phyloP scores from a whole-genome alignment of 1,284 basidiomycete genomes.

The Ustilago tritici region DNA sequence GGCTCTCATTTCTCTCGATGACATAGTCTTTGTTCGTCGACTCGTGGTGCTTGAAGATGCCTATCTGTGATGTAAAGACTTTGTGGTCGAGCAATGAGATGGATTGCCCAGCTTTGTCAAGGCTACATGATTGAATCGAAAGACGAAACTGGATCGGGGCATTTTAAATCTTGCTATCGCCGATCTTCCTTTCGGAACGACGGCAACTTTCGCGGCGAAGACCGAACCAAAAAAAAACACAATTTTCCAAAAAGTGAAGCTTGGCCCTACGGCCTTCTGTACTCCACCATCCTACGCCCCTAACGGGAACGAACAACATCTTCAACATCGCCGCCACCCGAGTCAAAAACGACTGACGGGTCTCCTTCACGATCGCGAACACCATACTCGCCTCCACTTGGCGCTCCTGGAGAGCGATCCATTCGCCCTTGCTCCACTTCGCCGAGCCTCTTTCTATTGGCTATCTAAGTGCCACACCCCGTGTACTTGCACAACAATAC shows the following conservation, averaged over 20 bases:
- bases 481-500: not conserved
- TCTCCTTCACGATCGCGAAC: not conserved
- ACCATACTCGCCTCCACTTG: conserved; percentile 23
- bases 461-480: not conserved
- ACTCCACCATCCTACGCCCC: not conserved
- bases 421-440: not conserved
- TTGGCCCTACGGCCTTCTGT: not conserved
- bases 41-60: too few species aligned
- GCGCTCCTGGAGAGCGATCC: conserved; percentile 19
- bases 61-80: too few species aligned
- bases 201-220: conserved; percentile 14
- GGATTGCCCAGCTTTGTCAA: not conserved
- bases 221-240: conserved; percentile 15
- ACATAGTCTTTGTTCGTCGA: too few species aligned
- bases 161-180: not conserved
- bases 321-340: not conserved
- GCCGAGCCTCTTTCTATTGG: not conserved
- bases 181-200: not conserved
- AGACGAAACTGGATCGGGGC: not conserved
- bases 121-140: too few species aligned
- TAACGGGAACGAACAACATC: not conserved
- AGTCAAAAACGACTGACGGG: conserved; percentile 10
- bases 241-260: conserved; percentile 1
- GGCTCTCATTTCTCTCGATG: too few species aligned
- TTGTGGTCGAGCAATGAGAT: too few species aligned